phyloP scores from a whole-genome alignment of 1,284 basidiomycete genomes.

The Termitomyces sp. region DNA sequence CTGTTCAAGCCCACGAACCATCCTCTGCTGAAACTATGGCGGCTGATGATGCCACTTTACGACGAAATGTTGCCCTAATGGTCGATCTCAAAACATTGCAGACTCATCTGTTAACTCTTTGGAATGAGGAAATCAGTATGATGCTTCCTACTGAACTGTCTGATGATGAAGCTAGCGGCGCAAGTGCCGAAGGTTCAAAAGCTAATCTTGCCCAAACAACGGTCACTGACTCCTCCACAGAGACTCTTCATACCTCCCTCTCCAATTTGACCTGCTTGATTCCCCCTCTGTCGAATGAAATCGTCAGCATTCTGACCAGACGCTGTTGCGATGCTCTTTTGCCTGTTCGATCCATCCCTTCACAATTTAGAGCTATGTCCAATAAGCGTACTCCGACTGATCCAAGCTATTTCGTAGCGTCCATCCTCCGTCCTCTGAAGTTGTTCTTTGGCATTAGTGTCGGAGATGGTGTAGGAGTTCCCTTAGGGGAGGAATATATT shows the following conservation, averaged over 20 bases:
- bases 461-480: slow-evolving; percentile 50
- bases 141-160: slow-evolving; percentile 51
- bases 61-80: slow-evolving; percentile 59
- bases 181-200: slow-evolving; percentile 48
- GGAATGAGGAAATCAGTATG: slow-evolving; percentile 60
- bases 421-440: slow-evolving; percentile 80
- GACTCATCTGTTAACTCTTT: slow-evolving; percentile 47
- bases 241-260: slow-evolving; percentile 53
- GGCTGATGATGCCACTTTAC: slow-evolving; percentile 56
- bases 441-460: slow-evolving; percentile 66
- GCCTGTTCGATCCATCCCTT: slow-evolving; percentile 83
- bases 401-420: slow-evolving; percentile 80
- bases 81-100: slow-evolving; percentile 61
- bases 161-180: slow-evolving; percentile 31
- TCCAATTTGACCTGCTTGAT: slow-evolving; percentile 43
- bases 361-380: slow-evolving; percentile 80
- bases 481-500: slow-evolving; percentile 52
- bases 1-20: slow-evolving; percentile 42
- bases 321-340: slow-evolving; percentile 83
- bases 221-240: slow-evolving; percentile 31
- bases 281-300: slow-evolving; percentile 55
- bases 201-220: background rate
- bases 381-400: slow-evolving; percentile 66
- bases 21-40: slow-evolving; percentile 48
- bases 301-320: slow-evolving; percentile 68